A percentile compares a stretch with the other conserved stretches of the same genome.
Evolutionary conservation across 2,329 filamentous ascomycete genomes (phyloP).

Genomic region (Pezicula neosporulosa): DNA sequence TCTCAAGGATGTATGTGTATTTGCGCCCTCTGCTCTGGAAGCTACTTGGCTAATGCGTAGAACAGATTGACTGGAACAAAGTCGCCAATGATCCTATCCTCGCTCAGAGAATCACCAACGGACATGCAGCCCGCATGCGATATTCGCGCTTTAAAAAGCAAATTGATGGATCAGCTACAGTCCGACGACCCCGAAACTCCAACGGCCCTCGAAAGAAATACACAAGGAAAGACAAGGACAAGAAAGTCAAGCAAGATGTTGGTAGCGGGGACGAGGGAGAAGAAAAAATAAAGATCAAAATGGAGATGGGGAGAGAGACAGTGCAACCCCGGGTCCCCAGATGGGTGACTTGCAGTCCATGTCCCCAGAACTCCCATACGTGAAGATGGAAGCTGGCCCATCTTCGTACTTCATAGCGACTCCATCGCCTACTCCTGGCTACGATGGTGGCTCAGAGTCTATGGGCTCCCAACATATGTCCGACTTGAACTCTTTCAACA

Average conservation of each 20-base stretch:
- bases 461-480: neutral
- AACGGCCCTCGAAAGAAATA: constrained; percentile 13
- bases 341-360: neutral
- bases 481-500: neutral
- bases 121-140: constrained; percentile 54
- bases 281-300: neutral
- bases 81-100: constrained; percentile 39
- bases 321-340: neutral
- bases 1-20: constrained; percentile 41
- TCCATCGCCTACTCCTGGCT: neutral
- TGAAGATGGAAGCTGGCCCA: neutral
- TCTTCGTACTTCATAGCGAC: neutral
- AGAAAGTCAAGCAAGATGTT: neutral
- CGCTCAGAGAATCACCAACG: constrained; percentile 46
- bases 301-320: neutral
- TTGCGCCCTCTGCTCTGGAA: neutral
- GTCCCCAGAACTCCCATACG: neutral
- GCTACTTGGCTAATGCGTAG: constrained; percentile 3
- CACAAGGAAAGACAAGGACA: constrained; percentile 13
- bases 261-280: neutral
- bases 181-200: constrained; percentile 11
- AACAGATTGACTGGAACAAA: constrained; percentile 48
- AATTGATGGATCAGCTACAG: constrained; percentile 40
- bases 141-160: constrained; percentile 50
- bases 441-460: neutral